Conservation (phyloP, 2,329 filamentous ascomycete genomes). For the Botrytis porri region DNA sequence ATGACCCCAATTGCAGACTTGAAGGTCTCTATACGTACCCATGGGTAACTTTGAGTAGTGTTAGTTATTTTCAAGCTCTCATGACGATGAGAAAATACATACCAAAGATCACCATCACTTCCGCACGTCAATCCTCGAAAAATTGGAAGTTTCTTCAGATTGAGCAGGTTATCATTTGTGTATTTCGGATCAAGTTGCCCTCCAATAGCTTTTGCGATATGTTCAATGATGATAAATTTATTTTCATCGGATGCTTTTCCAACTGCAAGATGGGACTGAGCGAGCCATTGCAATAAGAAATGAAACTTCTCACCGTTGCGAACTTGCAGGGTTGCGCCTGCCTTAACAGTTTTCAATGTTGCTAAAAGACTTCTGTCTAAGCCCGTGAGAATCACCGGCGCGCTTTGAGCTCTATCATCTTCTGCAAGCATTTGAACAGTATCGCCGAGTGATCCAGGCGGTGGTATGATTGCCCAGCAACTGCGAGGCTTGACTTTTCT, state of each 20-base stretch:
- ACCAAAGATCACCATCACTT: not conserved
- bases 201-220: not conserved
- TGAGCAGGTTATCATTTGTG: not conserved
- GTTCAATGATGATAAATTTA: slow-evolving; percentile 6
- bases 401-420: too few species aligned
- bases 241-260: not conserved
- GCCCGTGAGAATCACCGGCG: not conserved
- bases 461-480: not conserved
- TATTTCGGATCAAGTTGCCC: not conserved
- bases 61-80: not conserved
- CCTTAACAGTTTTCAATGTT: not conserved
- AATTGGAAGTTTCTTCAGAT: slow-evolving; percentile 5
- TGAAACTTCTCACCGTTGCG: not conserved
- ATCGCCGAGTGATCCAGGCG: not conserved
- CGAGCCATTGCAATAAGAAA: not conserved
- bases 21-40: slow-evolving; percentile 22
- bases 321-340: not conserved
- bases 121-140: slow-evolving; percentile 1
- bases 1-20: slow-evolving; percentile 23
- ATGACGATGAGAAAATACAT: not conserved
- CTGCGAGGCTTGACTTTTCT: slow-evolving; percentile 25
- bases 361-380: not conserved
- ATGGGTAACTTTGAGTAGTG: slow-evolving; percentile 9
- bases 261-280: not conserved
- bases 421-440: slow-evolving; percentile 3